Evolutionary conservation across 2,329 filamentous ascomycete genomes (phyloP).

Genomic region (Ceratocystis lukuohia): DNA sequence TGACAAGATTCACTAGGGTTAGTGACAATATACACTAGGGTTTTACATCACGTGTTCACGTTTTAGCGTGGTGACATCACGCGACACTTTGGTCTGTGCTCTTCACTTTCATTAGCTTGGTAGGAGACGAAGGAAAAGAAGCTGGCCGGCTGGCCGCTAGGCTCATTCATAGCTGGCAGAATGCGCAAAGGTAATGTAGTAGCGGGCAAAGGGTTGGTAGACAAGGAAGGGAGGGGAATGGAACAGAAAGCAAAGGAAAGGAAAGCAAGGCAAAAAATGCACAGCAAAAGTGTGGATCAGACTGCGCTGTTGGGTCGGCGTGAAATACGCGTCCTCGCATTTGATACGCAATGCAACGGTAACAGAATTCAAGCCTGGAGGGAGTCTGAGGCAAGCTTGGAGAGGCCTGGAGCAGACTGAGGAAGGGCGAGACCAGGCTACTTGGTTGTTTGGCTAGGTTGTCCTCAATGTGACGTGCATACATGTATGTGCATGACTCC

Average conservation of each 20-base stretch:
- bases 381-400: neutral
- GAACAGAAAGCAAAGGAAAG: no score
- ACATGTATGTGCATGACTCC: neutral
- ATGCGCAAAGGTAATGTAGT: no score
- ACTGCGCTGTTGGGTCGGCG: neutral
- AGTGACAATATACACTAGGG: fast-evolving
- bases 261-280: neutral
- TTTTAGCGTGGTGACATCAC: neutral
- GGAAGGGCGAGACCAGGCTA: no score
- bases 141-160: no score
- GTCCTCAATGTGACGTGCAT: neutral
- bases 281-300: no score
- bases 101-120: no score
- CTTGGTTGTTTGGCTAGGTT: no score
- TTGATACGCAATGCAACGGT: neutral
- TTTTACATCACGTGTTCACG: neutral
- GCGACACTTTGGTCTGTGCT: neutral
- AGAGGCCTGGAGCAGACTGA: neutral
- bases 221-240: no score
- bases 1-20: neutral
- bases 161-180: no score
- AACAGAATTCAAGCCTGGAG: neutral
- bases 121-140: no score
- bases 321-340: neutral
- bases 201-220: no score